These are phyloP conservation scores for Rhizopogon roseolus DNA, from an alignment of 768 basidiomycete species.

Conservation along the genomic window DNA sequence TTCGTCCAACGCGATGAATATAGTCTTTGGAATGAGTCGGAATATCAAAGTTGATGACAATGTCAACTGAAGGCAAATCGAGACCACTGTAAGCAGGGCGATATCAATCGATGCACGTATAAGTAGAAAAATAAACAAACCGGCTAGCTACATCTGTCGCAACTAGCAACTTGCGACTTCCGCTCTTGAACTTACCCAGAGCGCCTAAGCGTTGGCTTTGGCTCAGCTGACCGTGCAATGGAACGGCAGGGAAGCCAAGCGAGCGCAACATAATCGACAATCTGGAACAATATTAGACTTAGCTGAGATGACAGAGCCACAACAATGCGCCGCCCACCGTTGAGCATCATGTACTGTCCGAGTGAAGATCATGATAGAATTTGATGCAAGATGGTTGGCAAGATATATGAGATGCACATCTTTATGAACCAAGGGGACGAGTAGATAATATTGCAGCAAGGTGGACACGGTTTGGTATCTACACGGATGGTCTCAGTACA, in stretches of 20 bases:
- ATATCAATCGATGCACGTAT: background rate
- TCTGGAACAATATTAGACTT: slow-evolving; percentile 30
- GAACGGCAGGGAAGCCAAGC: slow-evolving; percentile 91
- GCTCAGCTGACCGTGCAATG: slow-evolving; percentile 90
- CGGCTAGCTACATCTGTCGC: slow-evolving; percentile 97
- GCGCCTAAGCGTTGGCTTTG: slow-evolving; percentile 94
- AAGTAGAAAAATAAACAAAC: slow-evolving; percentile 33
- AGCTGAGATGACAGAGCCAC: background rate
- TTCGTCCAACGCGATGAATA: slow-evolving; percentile 96
- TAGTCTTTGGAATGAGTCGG: slow-evolving; percentile 99
- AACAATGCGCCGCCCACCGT: slow-evolving; percentile 38
- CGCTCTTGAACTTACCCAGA: slow-evolving; percentile 91
- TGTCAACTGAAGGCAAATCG: slow-evolving; percentile 93
- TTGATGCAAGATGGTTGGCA: slow-evolving; percentile 83
- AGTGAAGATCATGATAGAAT: slow-evolving; percentile 95
- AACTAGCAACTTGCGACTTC: slow-evolving; percentile 85
- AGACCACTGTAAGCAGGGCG: slow-evolving; percentile 55
- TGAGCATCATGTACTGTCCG: slow-evolving; percentile 93
- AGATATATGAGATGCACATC: slow-evolving; percentile 89
- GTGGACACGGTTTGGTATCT: slow-evolving; percentile 98
- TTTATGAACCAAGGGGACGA: slow-evolving; percentile 88
- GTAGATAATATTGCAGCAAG: slow-evolving; percentile 91
- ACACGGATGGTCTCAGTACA: slow-evolving; percentile 3
- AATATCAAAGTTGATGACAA: slow-evolving; percentile 97
- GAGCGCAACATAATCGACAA: slow-evolving; percentile 85